These are phyloP conservation scores for Podospora pseudoanserina DNA, from an alignment of 495 filamentous ascomycete genomes.

Conservation along the genomic window DNA sequence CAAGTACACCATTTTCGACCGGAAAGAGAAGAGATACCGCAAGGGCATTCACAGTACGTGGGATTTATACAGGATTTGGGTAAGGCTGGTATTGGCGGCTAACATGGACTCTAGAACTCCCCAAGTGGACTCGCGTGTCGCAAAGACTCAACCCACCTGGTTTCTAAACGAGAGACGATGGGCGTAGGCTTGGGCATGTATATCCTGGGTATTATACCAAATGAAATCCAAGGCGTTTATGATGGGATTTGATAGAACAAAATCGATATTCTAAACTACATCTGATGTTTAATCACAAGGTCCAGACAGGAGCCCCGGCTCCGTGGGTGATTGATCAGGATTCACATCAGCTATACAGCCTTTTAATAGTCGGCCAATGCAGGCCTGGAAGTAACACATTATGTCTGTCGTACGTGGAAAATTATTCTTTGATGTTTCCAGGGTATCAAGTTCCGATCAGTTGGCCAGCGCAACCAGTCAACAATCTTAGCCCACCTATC, in stretches of 20 bases:
- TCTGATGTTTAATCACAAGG: too few relatives aligned
- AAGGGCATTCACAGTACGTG: slow-evolving; percentile 94
- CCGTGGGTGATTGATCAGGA: too few relatives aligned
- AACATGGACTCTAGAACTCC: slow-evolving; percentile 59
- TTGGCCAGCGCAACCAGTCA: slow-evolving; percentile 1
- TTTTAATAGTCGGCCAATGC: too few relatives aligned
- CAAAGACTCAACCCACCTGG: slow-evolving; percentile 92
- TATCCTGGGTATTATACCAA: slow-evolving; percentile 29
- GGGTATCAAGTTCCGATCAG: slow-evolving; percentile 17
- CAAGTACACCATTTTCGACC: slow-evolving; percentile 97
- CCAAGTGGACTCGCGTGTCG: slow-evolving; percentile 93
- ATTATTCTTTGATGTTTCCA: slow-evolving; percentile 5
- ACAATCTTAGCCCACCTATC: slow-evolving; percentile 30
- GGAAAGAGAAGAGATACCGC: slow-evolving; percentile 90
- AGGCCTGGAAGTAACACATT: neutral
- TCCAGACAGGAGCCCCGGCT: too few relatives aligned
- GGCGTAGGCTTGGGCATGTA: slow-evolving; percentile 17
- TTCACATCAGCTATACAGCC: too few relatives aligned
- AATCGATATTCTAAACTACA: neutral
- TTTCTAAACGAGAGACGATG: slow-evolving; percentile 55
- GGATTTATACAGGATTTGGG: slow-evolving; percentile 7
- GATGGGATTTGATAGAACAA: neutral
- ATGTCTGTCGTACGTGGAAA: neutral
- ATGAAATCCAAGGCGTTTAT: slow-evolving; percentile 24
- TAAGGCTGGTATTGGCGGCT: slow-evolving; percentile 14